These are phyloP conservation scores for Drechslerella coelobrocha DNA, from an alignment of 2,329 filamentous ascomycete genomes.

Conservation along the genomic window DNA sequence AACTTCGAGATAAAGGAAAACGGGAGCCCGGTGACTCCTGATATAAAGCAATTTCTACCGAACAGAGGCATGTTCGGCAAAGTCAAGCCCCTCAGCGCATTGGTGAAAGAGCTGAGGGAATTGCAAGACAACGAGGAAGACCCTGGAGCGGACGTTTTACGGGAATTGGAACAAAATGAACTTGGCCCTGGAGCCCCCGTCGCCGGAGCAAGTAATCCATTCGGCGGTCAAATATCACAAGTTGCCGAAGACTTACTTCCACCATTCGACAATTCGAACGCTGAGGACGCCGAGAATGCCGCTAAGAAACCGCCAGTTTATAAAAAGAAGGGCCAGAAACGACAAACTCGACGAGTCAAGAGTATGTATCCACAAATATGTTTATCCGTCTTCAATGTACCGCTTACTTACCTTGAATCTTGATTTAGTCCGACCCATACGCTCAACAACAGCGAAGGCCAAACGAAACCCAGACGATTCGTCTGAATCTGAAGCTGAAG, in stretches of 20 bases:
- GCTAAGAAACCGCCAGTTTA: slow-evolving; percentile 14
- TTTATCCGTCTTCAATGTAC: background rate
- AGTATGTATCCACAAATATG: slow-evolving; percentile 18
- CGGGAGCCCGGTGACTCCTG: slow-evolving; percentile 34
- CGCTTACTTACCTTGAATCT: background rate
- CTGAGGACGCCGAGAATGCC: background rate
- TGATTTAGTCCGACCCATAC: slow-evolving; percentile 32
- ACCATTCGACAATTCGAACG: background rate
- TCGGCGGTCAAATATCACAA: background rate
- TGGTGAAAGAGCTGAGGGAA: slow-evolving; percentile 37
- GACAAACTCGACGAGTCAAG: slow-evolving; percentile 41
- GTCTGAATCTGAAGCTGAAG: slow-evolving; percentile 6
- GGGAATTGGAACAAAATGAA: slow-evolving; percentile 28
- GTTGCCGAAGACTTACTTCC: background rate
- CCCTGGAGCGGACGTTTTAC: slow-evolving; percentile 29
- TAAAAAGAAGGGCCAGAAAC: slow-evolving; percentile 46
- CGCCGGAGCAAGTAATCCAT: background rate
- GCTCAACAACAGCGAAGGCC: slow-evolving; percentile 2
- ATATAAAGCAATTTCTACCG: slow-evolving; percentile 30
- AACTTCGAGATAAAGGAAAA: slow-evolving; percentile 36
- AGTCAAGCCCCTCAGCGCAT: slow-evolving; percentile 30
- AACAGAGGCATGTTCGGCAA: slow-evolving; percentile 40
- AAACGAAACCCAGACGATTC: slow-evolving; percentile 2
- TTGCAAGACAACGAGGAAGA: slow-evolving; percentile 43
- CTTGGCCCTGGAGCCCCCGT: background rate